Evolutionary conservation across 2,329 filamentous ascomycete species (phyloP), one percentile per base, ranked within the genome.

Genomic region (Trichoderma endophyticum): DNA sequence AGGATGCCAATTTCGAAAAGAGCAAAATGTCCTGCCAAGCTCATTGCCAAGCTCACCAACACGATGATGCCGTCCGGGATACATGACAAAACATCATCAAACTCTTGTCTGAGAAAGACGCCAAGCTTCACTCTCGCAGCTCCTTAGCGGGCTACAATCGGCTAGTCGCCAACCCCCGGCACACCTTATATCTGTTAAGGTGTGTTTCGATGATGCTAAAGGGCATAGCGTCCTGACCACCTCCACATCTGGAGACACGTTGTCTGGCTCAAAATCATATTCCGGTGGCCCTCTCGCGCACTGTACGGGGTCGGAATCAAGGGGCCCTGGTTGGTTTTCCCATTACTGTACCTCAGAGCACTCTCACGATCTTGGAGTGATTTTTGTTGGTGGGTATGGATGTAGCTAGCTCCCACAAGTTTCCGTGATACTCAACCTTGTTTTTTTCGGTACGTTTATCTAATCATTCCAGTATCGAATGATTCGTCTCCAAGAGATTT

Each of bases 141-240:
- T 60, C 39, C 39, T 28, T 39, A 56, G 39, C 3, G 54, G 18
- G 34, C 60, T 63, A 48, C 21, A 18, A 43, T 18, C 24, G 65
- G 65, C 59, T 43, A 70, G 59, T 65, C 65, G 21, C 32, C 63
- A 21, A 70, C 71, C 72, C 70, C 71, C 54, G 72, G 61, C 70
- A 72, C 72, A 73, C 73, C 73, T 73, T 73, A 73, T 71, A 51
- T 14, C 56, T 62, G 43, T 73, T 73, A 73, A 73, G 68, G 64
- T 73, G 32, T 26, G 51, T 60, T 62, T 61, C 61, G 26, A 66
- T 11, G 61, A 60, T 57, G 48, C 43, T 9, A 64, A 60, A 12
- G 24, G 69, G 69, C 54, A 65, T 65, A 64, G 69, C 69, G 61
- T 57, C n/a, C 24, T 56, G 28, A n/a, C 9, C 28, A 21, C 67